phyloP scores from a whole-genome alignment of 2,329 filamentous ascomycete genomes.

The Colletotrichum tropicicola region DNA sequence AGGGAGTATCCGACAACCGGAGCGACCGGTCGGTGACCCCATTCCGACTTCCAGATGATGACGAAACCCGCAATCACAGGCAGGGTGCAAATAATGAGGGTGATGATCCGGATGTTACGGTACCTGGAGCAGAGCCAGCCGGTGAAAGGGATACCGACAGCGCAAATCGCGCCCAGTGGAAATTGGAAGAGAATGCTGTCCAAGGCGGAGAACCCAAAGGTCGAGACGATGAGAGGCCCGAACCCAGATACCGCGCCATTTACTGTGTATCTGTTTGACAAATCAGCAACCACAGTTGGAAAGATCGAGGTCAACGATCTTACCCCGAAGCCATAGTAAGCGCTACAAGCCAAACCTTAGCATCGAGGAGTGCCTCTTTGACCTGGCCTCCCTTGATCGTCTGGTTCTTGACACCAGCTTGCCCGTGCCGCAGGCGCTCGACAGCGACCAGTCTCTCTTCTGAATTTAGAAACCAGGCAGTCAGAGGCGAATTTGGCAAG shows the following conservation, averaged over 20 bases:
- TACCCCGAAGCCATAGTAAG: constrained; percentile 62
- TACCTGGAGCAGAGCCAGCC: constrained; percentile 60
- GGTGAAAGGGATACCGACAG: constrained; percentile 62
- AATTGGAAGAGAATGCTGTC: constrained; percentile 68
- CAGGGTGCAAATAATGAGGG: constrained; percentile 62
- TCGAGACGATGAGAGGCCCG: constrained; percentile 62
- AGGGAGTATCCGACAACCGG: constrained; percentile 66
- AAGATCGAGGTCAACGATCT: constrained; percentile 27
- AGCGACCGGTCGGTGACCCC: constrained; percentile 60
- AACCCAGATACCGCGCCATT: constrained; percentile 66
- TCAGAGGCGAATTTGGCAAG: constrained; percentile 62
- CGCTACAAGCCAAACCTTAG: constrained; percentile 61
- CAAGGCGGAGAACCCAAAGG: constrained; percentile 59
- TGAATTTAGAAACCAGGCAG: constrained; percentile 63
- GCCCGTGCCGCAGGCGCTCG: constrained; percentile 56
- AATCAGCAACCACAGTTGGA: neutral
- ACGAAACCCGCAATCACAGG: constrained; percentile 67
- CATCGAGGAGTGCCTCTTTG: constrained; percentile 54
- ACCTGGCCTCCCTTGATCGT: constrained; percentile 57
- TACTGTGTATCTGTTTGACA: constrained; percentile 52
- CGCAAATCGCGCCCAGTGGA: constrained; percentile 63
- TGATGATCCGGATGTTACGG: constrained; percentile 60
- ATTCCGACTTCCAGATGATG: constrained; percentile 64
- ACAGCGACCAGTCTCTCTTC: constrained; percentile 61
- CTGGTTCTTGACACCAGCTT: constrained; percentile 58